phyloP scores from a whole-genome alignment of 495 filamentous ascomycete genomes.

The Lepidopterella palustris region DNA sequence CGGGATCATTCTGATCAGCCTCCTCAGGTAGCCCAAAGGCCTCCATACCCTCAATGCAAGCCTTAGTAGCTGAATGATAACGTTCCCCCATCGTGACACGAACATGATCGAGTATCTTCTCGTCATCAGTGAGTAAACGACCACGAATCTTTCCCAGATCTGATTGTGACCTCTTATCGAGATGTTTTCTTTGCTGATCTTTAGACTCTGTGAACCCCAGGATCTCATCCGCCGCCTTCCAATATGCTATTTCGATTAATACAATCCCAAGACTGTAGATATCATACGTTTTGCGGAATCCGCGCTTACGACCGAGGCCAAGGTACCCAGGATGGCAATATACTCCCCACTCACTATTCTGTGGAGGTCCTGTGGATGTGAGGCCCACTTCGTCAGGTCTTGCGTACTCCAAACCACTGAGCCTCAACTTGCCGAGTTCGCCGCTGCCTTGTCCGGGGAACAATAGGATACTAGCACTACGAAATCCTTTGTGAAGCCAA shows the following conservation, averaged over 20 bases:
- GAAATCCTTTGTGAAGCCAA: constrained; percentile 51
- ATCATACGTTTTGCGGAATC: constrained; percentile 44
- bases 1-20: background rate
- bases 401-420: constrained; percentile 49
- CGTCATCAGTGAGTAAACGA: background rate
- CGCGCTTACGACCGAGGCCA: constrained; percentile 10
- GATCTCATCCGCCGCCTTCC: constrained; percentile 32
- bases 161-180: background rate
- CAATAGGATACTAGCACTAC: constrained; percentile 48
- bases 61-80: background rate
- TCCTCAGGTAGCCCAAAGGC: constrained; percentile 1
- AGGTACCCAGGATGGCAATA: constrained; percentile 46
- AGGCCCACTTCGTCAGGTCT: constrained; percentile 41
- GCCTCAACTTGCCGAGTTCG: constrained; percentile 33
- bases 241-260: constrained; percentile 44
- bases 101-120: background rate
- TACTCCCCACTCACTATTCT: constrained; percentile 38
- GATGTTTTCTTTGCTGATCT: background rate
- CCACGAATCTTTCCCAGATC: background rate
- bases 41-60: background rate
- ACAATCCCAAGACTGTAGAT: constrained; percentile 45
- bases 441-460: constrained; percentile 28
- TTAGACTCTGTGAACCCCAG: background rate
- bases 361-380: constrained; percentile 36
- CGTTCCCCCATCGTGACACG: background rate